Percentiles rank a stretch among this genome's conserved stretches.
Conservation (phyloP, 108 stramenopile genomes). For the Mayamaea pseudoterrestris region DNA sequence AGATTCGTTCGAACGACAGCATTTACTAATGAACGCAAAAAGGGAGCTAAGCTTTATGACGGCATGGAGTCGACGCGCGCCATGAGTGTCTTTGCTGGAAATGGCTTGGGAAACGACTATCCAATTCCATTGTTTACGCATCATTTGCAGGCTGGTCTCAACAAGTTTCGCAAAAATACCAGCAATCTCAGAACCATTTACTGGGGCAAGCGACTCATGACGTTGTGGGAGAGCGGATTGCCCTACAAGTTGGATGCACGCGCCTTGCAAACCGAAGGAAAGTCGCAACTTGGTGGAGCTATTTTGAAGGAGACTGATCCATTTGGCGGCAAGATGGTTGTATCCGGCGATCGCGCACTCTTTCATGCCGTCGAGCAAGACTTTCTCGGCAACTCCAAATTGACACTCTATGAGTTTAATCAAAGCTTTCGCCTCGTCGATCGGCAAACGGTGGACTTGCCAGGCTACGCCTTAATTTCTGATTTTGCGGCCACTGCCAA, state of each 20-base stretch:
- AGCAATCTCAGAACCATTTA: constrained; percentile 62
- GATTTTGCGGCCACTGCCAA: constrained; percentile 72
- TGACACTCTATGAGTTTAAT: constrained; percentile 72
- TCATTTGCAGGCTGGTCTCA: constrained; percentile 67
- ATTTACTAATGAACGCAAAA: constrained; percentile 70
- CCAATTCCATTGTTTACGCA: constrained; percentile 60
- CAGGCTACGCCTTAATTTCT: constrained; percentile 59
- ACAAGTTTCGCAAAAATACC: constrained; percentile 72
- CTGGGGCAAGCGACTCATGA: constrained; percentile 59
- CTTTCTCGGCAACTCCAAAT: constrained; percentile 32
- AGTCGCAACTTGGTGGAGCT: constrained; percentile 66
- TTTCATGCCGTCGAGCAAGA: constrained; percentile 49
- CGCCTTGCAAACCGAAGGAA: constrained; percentile 67
- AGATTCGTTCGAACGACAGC: constrained; percentile 66
- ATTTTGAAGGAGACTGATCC: constrained; percentile 57
- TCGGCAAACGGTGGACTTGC: constrained; percentile 25
- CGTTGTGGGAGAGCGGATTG: constrained; percentile 71
- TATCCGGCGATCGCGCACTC: constrained; percentile 54
- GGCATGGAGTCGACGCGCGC: constrained; percentile 72
- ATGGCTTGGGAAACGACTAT: constrained; percentile 50
- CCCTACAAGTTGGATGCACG: constrained; percentile 74
- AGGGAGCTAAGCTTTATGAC: constrained; percentile 63
- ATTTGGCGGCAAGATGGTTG: constrained; percentile 42
- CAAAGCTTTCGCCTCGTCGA: constrained; percentile 54
- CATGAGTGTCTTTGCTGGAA: constrained; percentile 12